Evolutionary conservation across 495 filamentous ascomycete species (phyloP).

Genomic region (Lophium mytilinum): DNA sequence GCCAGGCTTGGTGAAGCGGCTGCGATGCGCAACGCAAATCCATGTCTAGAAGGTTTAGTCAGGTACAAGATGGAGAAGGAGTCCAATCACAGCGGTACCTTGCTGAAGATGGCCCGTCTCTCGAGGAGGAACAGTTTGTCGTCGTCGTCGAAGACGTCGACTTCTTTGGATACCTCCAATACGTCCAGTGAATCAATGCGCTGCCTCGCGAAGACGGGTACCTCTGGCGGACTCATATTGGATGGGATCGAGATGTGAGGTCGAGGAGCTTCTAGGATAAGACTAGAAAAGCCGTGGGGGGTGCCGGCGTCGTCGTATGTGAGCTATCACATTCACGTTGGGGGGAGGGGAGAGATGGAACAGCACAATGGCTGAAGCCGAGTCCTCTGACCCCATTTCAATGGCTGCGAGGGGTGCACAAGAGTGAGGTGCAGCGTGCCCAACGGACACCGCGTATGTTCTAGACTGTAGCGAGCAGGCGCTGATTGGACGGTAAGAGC

Average conservation of each 20-base stretch:
- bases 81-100: constrained; percentile 3
- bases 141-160: constrained; percentile 19
- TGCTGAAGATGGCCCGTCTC: constrained; percentile 25
- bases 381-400: not conserved
- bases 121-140: constrained; percentile 18
- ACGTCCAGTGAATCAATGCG: no score
- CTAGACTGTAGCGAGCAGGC: no score
- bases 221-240: not conserved
- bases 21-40: constrained; percentile 16
- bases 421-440: no score
- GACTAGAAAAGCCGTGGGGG: no score
- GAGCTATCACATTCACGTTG: no score
- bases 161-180: constrained; percentile 20
- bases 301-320: no score
- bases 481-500: no score
- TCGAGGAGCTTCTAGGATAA: no score
- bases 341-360: no score
- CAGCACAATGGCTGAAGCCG: no score
- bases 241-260: not conserved
- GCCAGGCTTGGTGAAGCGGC: constrained; percentile 21
- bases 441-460: no score
- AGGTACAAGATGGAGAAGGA: not conserved
- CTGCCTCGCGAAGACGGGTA: not conserved
- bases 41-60: constrained; percentile 14
- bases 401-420: no score